Evolutionary conservation across 805 yeast genomes (phyloP).

Genomic region (Kuraishia hungarica): DNA sequence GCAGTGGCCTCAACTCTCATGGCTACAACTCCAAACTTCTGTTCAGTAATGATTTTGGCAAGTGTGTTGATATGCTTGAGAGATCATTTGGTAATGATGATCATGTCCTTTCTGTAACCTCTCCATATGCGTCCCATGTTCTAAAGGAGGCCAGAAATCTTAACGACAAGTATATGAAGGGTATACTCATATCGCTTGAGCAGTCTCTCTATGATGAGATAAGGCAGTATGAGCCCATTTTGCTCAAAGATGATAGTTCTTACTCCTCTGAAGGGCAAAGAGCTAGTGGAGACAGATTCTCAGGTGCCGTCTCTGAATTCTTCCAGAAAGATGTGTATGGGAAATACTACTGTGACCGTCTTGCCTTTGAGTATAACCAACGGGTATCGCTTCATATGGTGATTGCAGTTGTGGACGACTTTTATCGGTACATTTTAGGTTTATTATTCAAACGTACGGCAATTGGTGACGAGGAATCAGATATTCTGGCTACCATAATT

Average conservation of each 20-base stretch:
- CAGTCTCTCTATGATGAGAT: neutral
- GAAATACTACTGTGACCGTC: conserved; percentile 7
- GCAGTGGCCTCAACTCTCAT: conserved; percentile 5
- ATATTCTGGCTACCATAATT: conserved; percentile 10
- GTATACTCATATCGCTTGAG: neutral
- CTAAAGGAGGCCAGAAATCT: neutral
- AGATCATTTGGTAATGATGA: conserved; percentile 2
- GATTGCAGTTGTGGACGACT: conserved; percentile 9
- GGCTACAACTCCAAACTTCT: conserved; percentile 10
- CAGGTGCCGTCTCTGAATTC: conserved; percentile 6
- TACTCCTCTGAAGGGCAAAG: conserved; percentile 5
- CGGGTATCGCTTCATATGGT: conserved; percentile 12
- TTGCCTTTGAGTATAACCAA: conserved; percentile 10
- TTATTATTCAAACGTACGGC: conserved; percentile 13
- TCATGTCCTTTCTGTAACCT: neutral
- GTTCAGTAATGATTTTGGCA: conserved; percentile 23
- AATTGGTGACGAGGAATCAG: conserved; percentile 25
- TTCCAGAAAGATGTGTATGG: conserved; percentile 8
- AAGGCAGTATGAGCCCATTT: neutral
- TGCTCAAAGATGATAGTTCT: conserved; percentile 13
- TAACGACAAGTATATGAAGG: neutral
- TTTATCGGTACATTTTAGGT: conserved; percentile 11
- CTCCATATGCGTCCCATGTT: neutral
- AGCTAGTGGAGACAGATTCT: conserved; percentile 5
- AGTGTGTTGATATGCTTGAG: conserved; percentile 14